Conservation (phyloP, 2,329 filamentous ascomycete genomes). For the Neofusicoccum sp. region DNA sequence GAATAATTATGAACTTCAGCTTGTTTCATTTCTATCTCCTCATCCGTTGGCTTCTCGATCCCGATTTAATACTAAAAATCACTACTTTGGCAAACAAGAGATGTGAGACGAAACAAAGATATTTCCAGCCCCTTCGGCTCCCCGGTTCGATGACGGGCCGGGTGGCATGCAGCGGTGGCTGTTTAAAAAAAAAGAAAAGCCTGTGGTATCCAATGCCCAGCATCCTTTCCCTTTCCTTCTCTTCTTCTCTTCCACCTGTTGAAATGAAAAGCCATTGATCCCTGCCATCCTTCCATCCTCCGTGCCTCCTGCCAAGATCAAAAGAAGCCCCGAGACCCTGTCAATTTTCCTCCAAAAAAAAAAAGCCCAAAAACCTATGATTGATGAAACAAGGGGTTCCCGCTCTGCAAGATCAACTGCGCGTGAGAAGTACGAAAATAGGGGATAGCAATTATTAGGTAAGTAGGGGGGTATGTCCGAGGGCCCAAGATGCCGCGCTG, state of each 20-base stretch:
- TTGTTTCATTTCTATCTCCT: constrained; percentile 15
- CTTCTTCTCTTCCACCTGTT: constrained; percentile 1
- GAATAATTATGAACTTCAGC: constrained; percentile 12
- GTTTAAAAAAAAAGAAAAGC: not conserved
- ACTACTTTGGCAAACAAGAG: constrained; percentile 14
- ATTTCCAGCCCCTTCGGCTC: not conserved
- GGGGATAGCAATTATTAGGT: constrained; percentile 15
- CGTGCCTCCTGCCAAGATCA: constrained; percentile 4
- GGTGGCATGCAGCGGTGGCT: constrained; percentile 6
- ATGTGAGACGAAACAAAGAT: constrained; percentile 14
- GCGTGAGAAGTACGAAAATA: not conserved
- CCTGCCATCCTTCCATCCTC: not conserved
- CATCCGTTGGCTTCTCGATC: not conserved
- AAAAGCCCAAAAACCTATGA: not conserved
- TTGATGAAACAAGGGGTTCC: constrained; percentile 10
- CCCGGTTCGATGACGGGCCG: not conserved
- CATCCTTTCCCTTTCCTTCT: constrained; percentile 7
- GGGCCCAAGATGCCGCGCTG: not conserved
- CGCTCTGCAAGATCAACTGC: constrained; percentile 14
- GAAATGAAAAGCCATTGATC: constrained; percentile 13
- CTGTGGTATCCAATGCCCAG: constrained; percentile 16
- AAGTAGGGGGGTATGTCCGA: not conserved
- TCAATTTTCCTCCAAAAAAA: constrained; percentile 11
- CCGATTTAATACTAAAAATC: constrained; percentile 15
- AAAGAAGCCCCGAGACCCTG: not conserved